phyloP scores from a whole-genome alignment of 805 yeast species.

The Cyberlindnera amylophila region DNA sequence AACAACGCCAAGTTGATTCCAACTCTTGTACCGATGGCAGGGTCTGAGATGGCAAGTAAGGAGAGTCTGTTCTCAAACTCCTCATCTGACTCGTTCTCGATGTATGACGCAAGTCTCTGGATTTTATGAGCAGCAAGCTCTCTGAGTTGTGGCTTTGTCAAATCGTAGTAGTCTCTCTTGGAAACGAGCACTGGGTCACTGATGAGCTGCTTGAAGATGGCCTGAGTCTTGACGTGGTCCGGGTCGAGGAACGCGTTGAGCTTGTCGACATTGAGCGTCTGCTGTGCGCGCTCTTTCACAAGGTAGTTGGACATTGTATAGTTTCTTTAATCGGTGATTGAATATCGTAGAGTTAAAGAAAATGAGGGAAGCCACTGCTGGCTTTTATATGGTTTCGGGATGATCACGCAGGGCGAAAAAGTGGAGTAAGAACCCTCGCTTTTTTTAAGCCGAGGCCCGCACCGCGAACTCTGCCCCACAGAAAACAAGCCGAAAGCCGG shows the following conservation, averaged over 20 bases:
- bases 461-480: too few relatives aligned
- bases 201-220: conserved; percentile 53
- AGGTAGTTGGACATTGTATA: conserved; percentile 24
- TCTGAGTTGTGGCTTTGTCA: conserved; percentile 52
- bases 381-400: too few relatives aligned
- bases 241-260: conserved; percentile 58
- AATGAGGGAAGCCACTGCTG: too few relatives aligned
- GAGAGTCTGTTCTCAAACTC: conserved; percentile 57
- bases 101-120: conserved; percentile 55
- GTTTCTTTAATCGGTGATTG: too few relatives aligned
- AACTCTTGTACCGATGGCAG: conserved; percentile 73
- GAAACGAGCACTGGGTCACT: conserved; percentile 64
- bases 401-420: too few relatives aligned
- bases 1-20: conserved; percentile 90
- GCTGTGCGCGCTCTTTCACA: conserved; percentile 41
- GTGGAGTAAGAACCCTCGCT: too few relatives aligned
- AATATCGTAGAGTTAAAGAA: too few relatives aligned
- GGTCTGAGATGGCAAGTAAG: conserved; percentile 64
- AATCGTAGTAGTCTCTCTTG: conserved; percentile 53
- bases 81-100: conserved; percentile 40
- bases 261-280: conserved; percentile 40
- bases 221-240: conserved; percentile 41
- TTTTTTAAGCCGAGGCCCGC: too few relatives aligned
- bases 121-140: conserved; percentile 58
- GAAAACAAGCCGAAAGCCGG: too few relatives aligned